Percentiles rank a stretch among this genome's conserved stretches.
Conservation (phyloP, 768 basidiomycete genomes). For the Calocera cornea region DNA sequence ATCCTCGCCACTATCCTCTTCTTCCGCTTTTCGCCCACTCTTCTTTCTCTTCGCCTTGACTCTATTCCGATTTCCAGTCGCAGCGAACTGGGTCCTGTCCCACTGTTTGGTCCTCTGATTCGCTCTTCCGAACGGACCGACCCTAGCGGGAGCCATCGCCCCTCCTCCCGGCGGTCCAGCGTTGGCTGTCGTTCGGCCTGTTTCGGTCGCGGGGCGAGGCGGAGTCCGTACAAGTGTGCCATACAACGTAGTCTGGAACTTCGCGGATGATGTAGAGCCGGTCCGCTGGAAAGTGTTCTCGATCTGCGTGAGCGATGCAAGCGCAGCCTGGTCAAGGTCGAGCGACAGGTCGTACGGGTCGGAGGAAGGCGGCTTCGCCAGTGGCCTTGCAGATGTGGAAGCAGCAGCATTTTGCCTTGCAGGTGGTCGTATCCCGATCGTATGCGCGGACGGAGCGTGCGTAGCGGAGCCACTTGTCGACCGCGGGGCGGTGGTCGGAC, state of each 20-base stretch:
- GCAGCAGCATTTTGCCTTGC: background rate
- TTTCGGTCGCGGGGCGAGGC: conserved; percentile 8
- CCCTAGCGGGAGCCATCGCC: background rate
- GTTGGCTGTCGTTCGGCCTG: conserved; percentile 2
- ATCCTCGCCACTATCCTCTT: conserved; percentile 32
- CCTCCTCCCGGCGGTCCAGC: conserved; percentile 8
- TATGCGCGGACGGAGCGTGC: background rate
- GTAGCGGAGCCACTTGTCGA: background rate
- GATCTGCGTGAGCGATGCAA: conserved; percentile 16
- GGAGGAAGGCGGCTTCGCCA: background rate
- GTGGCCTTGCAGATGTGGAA: background rate
- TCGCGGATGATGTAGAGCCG: background rate
- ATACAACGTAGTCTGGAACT: background rate
- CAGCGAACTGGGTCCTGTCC: conserved; percentile 82
- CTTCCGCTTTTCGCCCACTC: conserved; percentile 34
- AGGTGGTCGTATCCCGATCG: background rate
- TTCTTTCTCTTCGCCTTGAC: conserved; percentile 47
- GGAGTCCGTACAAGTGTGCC: conserved; percentile 11
- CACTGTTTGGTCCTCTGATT: conserved; percentile 63
- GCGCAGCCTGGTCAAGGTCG: conserved; percentile 14
- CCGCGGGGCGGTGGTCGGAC: background rate
- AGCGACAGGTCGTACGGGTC: conserved; percentile 3
- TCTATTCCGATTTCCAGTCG: conserved; percentile 48
- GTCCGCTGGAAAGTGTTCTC: conserved; percentile 6
- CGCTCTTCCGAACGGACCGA: conserved; percentile 36